phyloP scores from a whole-genome alignment of 2,329 filamentous ascomycete species.

The Pseudovirgaria hyperparasitica region DNA sequence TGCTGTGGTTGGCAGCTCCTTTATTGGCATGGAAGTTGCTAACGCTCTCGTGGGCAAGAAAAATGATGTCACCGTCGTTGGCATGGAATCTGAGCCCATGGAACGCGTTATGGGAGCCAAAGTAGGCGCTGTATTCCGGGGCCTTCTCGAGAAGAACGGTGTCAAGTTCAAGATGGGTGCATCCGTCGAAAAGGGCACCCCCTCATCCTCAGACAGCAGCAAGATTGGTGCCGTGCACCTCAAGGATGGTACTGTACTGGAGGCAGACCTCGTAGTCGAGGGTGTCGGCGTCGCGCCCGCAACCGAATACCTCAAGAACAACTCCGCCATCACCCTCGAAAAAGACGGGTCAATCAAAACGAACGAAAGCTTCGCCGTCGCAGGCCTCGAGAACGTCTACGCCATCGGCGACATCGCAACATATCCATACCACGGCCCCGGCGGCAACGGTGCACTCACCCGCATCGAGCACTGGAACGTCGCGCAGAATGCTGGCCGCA shows the following conservation, averaged over 20 bases:
- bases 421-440: conserved; percentile 86
- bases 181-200: conserved; percentile 68
- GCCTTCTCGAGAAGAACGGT: conserved; percentile 68
- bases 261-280: conserved; percentile 81
- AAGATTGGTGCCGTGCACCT: conserved; percentile 71
- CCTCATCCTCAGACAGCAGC: conserved; percentile 52
- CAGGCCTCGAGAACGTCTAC: conserved; percentile 69
- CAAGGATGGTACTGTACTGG: conserved; percentile 72
- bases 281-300: conserved; percentile 81
- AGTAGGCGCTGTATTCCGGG: conserved; percentile 71
- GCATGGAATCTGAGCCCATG: conserved; percentile 74
- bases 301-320: conserved; percentile 69
- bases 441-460: conserved; percentile 56
- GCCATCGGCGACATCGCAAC: conserved; percentile 92
- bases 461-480: conserved; percentile 99
- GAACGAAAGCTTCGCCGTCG: conserved; percentile 66
- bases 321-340: conserved; percentile 56
- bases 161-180: conserved; percentile 80
- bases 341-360: conserved; percentile 77
- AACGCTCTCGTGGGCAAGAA: conserved; percentile 62
- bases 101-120: conserved; percentile 73
- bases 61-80: conserved; percentile 76
- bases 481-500: conserved; percentile 80
- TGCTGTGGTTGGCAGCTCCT: conserved; percentile 81
- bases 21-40: conserved; percentile 97